phyloP scores from a whole-genome alignment of 306 rosid species.

The Pyrus pyrifolia region DNA sequence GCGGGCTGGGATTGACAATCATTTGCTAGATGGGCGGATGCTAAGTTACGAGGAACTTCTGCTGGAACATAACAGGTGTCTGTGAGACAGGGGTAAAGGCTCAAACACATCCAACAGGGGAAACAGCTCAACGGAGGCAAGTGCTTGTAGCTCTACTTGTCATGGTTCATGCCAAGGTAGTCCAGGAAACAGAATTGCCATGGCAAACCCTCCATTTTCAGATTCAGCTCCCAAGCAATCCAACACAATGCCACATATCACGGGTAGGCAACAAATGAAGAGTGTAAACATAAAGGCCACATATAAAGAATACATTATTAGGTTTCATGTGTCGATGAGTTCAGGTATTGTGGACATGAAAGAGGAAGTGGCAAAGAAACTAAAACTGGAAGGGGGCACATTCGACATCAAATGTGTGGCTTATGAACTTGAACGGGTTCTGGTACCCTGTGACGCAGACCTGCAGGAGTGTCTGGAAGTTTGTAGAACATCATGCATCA shows the following conservation, averaged over 20 bases:
- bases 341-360: constrained; percentile 44
- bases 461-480: constrained; percentile 73
- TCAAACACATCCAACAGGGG: constrained; percentile 34
- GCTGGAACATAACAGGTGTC: constrained; percentile 24
- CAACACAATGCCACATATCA: constrained; percentile 20
- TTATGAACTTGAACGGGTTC: constrained; percentile 81
- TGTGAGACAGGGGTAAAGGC: constrained; percentile 25
- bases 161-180: constrained; percentile 74
- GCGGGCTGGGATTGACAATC: constrained; percentile 33
- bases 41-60: constrained; percentile 25
- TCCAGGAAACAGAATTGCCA: constrained; percentile 44
- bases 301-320: constrained; percentile 66
- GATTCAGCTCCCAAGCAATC: constrained; percentile 43
- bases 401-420: constrained; percentile 77
- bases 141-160: constrained; percentile 61
- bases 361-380: constrained; percentile 66
- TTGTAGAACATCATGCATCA: constrained; percentile 46
- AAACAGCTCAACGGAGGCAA: constrained; percentile 68
- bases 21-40: constrained; percentile 27
- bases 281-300: constrained; percentile 62
- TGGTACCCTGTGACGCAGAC: constrained; percentile 78
- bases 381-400: constrained; percentile 61
- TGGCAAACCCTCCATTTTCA: constrained; percentile 30
- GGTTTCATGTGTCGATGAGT: constrained; percentile 52
- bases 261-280: constrained; percentile 40